Base-by-base conservation (phyloP, 2,329 filamentous ascomycete species). In the Nigrospora sphaerica region DNA sequence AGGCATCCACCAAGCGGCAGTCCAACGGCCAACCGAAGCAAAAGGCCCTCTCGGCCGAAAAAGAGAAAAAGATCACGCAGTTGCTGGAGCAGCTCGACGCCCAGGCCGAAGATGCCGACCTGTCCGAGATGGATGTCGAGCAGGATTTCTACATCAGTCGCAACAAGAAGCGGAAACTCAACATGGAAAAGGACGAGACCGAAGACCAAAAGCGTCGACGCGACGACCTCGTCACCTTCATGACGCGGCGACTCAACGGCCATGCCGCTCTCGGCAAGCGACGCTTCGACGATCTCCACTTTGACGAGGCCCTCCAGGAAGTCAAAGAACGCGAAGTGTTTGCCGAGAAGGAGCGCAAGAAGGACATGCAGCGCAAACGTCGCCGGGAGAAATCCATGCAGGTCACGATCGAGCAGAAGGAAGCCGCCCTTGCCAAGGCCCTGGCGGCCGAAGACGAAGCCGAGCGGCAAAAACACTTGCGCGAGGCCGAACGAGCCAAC, bases 281-380 rank as follows among this genome's bases (percentile, higher is more conserved):
- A 45, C 82, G 88, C 32, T 96, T 88, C 63, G 81, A 88, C 49
- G 77, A 86, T 13, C 72, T 83, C 39, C 83, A 93, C 62, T 91
- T 90, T 60, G 80, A 87, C 16, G 83, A 86, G 36, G 92, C 93
- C 2, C 78, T 92, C 49, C 80, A 86, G 45, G 86, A 95, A 57
- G 92, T 97, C 2, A 87, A 93, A 54, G 86, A 90, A 51, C 88
- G 89, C 54, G 92, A 96, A 64, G 76, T 96, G 9, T 86, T 86
- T 50, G 90, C 92, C 50, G 93, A 98, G 67, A 98, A 98, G 70
- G 93, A 98, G 68, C 88, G 93, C 54, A 98, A 98, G 74, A 98
- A 98, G 72, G 93, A 98, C 62, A 97, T 98, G 89, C 93, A 98
- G 65, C 86, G 93, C 52, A 98, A 97, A 72, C 82, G 93, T 49